These are phyloP conservation scores for Aspergillus tubingensis DNA, from an alignment of 2,329 filamentous ascomycete species.

Conservation along the genomic window DNA sequence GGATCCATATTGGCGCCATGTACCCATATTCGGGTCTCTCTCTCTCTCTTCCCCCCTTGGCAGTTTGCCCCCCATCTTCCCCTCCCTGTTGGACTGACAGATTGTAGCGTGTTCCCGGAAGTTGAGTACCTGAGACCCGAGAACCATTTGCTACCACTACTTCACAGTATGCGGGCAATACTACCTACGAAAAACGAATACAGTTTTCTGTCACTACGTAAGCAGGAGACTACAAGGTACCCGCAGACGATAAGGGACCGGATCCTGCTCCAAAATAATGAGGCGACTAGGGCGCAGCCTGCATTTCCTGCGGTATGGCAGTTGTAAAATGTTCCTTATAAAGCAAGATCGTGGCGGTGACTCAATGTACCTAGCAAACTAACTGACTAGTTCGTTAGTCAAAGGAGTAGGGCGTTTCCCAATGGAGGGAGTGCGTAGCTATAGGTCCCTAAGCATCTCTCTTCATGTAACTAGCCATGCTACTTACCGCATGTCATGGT, in stretches of 20 bases:
- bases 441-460: not conserved
- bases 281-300: constrained; percentile 8
- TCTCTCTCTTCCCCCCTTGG: not conserved
- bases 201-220: not conserved
- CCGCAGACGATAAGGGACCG: not conserved
- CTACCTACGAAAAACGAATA: not conserved
- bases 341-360: not conserved
- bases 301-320: not conserved
- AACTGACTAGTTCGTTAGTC: not conserved
- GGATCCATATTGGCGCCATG: not conserved
- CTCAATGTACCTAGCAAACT: not conserved
- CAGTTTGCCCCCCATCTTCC: not conserved
- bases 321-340: not conserved
- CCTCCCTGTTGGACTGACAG: not conserved
- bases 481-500: not conserved
- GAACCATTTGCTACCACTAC: too few relatives aligned
- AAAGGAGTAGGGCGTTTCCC: not conserved
- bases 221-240: not conserved
- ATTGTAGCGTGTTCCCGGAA: too few relatives aligned
- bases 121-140: too few relatives aligned
- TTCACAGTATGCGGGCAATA: too few relatives aligned
- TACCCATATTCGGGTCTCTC: not conserved
- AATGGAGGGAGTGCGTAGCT: not conserved
- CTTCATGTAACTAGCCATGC: not conserved
- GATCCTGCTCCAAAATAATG: not conserved